Percentiles rank a stretch among this genome's conserved stretches.
These are phyloP conservation scores for Cladosporium phlei DNA, from an alignment of 2,329 filamentous ascomycete genomes.

Conservation along the genomic window DNA sequence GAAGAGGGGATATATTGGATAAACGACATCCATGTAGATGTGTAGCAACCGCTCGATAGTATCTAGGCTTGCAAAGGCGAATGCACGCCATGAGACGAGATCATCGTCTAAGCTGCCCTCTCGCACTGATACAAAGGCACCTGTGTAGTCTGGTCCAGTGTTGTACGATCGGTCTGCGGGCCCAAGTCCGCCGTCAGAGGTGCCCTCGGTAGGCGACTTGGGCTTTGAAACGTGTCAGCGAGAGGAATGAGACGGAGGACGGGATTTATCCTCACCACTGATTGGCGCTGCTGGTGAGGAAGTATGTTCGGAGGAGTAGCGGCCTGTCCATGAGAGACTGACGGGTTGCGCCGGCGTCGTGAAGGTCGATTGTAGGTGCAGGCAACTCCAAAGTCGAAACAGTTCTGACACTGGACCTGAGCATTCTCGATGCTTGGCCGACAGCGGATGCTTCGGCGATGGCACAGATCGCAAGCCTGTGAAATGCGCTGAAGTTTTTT, in stretches of 20 bases:
- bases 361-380: conserved; percentile 47
- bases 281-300: conserved; percentile 19
- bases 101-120: conserved; percentile 24
- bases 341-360: conserved; percentile 32
- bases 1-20: conserved; percentile 52
- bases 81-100: conserved; percentile 38
- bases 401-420: conserved; percentile 44
- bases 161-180: background rate
- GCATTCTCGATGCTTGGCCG: conserved; percentile 33
- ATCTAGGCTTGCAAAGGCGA: conserved; percentile 36
- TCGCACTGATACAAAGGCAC: conserved; percentile 21
- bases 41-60: conserved; percentile 40
- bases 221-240: conserved; percentile 4
- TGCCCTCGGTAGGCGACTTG: conserved; percentile 8
- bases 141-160: conserved; percentile 18
- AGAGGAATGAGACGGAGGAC: background rate
- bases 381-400: conserved; percentile 45
- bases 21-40: conserved; percentile 51
- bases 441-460: conserved; percentile 46
- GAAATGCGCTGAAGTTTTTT: conserved; percentile 35
- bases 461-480: conserved; percentile 46
- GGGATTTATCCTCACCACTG: background rate
- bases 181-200: background rate
- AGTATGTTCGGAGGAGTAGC: conserved; percentile 23
- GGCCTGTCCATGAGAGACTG: conserved; percentile 14